Base-by-base conservation (phyloP, 176 grass and related monocot genomes). In the Alopecurus myosuroides region DNA sequence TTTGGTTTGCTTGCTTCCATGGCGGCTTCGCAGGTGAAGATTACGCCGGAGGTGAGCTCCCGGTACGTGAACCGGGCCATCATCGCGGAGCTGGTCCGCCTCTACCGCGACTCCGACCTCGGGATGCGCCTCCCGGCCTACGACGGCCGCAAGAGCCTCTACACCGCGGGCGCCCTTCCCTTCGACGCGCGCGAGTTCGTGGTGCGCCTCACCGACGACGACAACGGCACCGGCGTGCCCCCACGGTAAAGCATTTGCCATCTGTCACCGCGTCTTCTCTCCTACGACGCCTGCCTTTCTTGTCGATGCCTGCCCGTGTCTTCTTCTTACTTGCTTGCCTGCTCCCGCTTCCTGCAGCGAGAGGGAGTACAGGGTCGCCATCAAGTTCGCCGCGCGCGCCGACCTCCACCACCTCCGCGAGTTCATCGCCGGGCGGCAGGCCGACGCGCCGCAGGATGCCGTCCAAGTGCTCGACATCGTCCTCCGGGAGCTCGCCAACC, bases 381-480 rank as follows among this genome's bases (percentile, higher is more conserved):
- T 99, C 92, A 99, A 94, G 85, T 99, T 99, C 88, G 97, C 87
- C 10, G 97, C 97, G 72, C 97, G 65, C 70, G 97, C 97, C 5
- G 86, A 99, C 80, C 90, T 99, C 80, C 94, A 99, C 79, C 97
- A 97, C 79, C 90, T 99, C 58, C 90, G 85, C 22, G 78, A 97
- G 70, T 99, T 99, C 81, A 91, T 99, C 51, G 92, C 92, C 66
- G 97, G 97, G 18, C 85, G 77, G 51, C 97, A 99, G 85, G 79
- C 86, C 49, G 94, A 92, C 86, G 92, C 97, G 70, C 94, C 94
- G 35, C 90, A 92, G 82, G 97, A 99, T 67, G 90, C 97, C 2
- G 88, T 99, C 53, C 97, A 99, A 83, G 97, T 97, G 55, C 93
- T 99, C 81, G 97, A 99, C 81, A 68, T 99, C 70, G 97, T 99